Conservation (phyloP, 73 alveolate species). For the Paramecium pentaurelia region DNA sequence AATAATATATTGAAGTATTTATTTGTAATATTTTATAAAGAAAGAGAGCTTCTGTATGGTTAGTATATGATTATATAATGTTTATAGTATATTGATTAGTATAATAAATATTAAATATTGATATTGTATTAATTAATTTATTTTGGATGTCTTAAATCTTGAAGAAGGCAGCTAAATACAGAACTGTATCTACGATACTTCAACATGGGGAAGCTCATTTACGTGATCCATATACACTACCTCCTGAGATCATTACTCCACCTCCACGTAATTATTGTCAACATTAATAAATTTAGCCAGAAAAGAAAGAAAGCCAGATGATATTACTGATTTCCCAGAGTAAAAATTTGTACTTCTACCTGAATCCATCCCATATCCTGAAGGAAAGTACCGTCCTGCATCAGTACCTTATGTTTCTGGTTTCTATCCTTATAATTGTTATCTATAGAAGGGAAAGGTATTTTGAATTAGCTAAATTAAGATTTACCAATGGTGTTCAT, state of each 20-base stretch:
- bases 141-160: conserved; percentile 58
- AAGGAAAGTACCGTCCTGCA: conserved; percentile 89
- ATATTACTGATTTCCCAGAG: conserved; percentile 85
- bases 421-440: conserved; percentile 76
- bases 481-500: conserved; percentile 75
- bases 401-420: conserved; percentile 84
- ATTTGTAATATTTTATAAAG: too few relatives aligned
- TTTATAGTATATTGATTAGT: neutral
- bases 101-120: neutral
- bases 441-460: conserved; percentile 82
- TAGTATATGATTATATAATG: neutral
- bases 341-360: conserved; percentile 41
- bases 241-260: conserved; percentile 54
- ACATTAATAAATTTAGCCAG: neutral
- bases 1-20: too few relatives aligned
- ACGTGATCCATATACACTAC: conserved; percentile 56
- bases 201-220: conserved; percentile 63
- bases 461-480: neutral
- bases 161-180: conserved; percentile 62
- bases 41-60: too few relatives aligned
- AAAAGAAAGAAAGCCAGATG: conserved; percentile 72
- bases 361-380: conserved; percentile 65
- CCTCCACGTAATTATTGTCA: conserved; percentile 39
- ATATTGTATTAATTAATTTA: neutral
- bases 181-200: conserved; percentile 48